Conservation (phyloP, 1,284 basidiomycete species). For the Pseudozyma thailandica region DNA sequence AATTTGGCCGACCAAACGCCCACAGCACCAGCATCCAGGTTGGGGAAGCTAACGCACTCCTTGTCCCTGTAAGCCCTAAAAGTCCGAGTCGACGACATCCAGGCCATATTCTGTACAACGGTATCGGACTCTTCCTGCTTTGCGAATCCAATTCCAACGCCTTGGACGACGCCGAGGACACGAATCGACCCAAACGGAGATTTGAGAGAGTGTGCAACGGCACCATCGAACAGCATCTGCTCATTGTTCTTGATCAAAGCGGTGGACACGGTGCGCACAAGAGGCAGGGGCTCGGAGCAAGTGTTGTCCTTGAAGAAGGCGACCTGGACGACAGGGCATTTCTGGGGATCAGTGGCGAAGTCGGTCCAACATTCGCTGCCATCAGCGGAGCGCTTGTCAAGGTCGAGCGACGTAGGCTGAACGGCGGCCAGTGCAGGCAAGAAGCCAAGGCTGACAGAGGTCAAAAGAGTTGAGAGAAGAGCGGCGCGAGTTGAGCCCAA, state of each 20-base stretch:
- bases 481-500: slow-evolving; percentile 1
- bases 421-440: slow-evolving; percentile 9
- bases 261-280: not conserved
- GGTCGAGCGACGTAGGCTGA: slow-evolving; percentile 2
- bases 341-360: slow-evolving; percentile 14
- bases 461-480: slow-evolving; percentile 13
- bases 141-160: slow-evolving; percentile 37
- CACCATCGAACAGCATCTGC: slow-evolving; percentile 32
- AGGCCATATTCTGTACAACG: slow-evolving; percentile 36
- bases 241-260: slow-evolving; percentile 23
- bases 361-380: slow-evolving; percentile 24
- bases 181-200: slow-evolving; percentile 24
- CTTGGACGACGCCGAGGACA: slow-evolving; percentile 20
- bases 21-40: slow-evolving; percentile 12
- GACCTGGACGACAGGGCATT: slow-evolving; percentile 27
- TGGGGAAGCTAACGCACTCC: slow-evolving; percentile 26
- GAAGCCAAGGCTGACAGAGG: slow-evolving; percentile 8
- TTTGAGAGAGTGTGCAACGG: slow-evolving; percentile 16
- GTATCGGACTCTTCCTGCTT: slow-evolving; percentile 27
- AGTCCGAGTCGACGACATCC: slow-evolving; percentile 17
- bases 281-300: slow-evolving; percentile 18
- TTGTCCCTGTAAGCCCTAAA: slow-evolving; percentile 17
- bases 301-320: slow-evolving; percentile 28
- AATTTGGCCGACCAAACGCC: slow-evolving; percentile 15
- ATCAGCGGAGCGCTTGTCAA: slow-evolving; percentile 21